phyloP scores from a whole-genome alignment of 306 rosid species.

The Luffa aegyptiaca region DNA sequence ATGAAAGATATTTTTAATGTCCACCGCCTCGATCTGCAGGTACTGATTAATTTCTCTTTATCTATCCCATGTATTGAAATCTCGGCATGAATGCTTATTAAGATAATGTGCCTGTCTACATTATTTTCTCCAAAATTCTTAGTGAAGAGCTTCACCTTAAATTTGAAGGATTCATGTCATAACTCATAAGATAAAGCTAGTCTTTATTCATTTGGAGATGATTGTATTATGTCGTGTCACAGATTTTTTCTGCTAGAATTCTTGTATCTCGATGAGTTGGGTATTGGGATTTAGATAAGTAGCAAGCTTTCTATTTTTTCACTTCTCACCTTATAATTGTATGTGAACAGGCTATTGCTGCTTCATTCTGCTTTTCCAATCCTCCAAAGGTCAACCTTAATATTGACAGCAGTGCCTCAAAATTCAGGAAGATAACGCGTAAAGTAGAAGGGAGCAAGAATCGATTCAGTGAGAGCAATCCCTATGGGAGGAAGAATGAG shows the following conservation, averaged over 20 bases:
- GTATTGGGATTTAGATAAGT: background rate
- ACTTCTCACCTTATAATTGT: background rate
- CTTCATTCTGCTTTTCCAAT: slow-evolving; percentile 74
- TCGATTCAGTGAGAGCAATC: slow-evolving; percentile 53
- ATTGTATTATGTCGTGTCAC: background rate
- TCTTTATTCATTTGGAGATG: background rate
- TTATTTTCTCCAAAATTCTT: background rate
- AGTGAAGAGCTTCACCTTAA: background rate
- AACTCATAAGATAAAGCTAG: no score
- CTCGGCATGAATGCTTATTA: background rate
- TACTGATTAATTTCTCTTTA: slow-evolving; percentile 7
- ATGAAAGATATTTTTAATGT: slow-evolving; percentile 91
- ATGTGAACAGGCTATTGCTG: slow-evolving; percentile 60
- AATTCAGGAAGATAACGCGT: slow-evolving; percentile 48
- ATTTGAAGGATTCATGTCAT: background rate
- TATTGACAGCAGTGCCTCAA: slow-evolving; percentile 76
- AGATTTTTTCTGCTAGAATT: background rate
- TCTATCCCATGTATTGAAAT: background rate
- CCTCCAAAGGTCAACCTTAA: slow-evolving; percentile 78
- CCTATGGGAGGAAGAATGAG: slow-evolving; percentile 34
- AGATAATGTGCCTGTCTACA: background rate
- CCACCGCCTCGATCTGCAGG: slow-evolving; percentile 85
- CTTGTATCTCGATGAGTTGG: background rate
- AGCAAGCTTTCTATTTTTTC: background rate
- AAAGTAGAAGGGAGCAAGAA: slow-evolving; percentile 44